Percentiles rank a stretch among this genome's conserved stretches.
Evolutionary conservation across 2,329 filamentous ascomycete genomes (phyloP).

Genomic region (Colletotrichum cuscutae): DNA sequence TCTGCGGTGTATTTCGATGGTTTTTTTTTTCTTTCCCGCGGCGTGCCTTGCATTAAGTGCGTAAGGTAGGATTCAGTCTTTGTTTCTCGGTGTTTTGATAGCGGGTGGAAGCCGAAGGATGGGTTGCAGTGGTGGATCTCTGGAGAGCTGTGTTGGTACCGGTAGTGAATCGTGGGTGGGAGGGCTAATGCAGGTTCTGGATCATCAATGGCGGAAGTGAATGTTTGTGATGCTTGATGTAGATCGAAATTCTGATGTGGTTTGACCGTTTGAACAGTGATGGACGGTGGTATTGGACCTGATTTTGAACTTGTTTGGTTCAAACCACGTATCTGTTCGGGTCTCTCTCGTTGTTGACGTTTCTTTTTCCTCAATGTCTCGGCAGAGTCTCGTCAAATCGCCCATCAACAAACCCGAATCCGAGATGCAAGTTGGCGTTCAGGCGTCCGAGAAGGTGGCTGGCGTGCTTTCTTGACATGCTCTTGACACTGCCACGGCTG

Average conservation of each 20-base stretch:
- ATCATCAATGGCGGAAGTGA: not conserved
- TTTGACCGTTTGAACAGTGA: not conserved
- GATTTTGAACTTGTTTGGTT: not conserved
- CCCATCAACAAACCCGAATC: too few relatives aligned
- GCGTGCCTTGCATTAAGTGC: conserved; percentile 8
- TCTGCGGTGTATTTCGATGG: not conserved
- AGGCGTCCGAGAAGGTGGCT: not conserved
- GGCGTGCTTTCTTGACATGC: not conserved
- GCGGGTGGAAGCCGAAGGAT: not conserved
- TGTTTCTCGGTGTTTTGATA: not conserved
- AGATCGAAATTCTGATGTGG: not conserved
- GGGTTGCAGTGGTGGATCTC: not conserved
- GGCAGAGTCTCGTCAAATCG: not conserved
- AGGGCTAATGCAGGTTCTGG: not conserved
- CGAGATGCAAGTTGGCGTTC: not conserved
- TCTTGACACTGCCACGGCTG: not conserved
- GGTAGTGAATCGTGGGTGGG: too few relatives aligned
- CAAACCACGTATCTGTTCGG: not conserved
- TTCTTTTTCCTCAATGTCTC: not conserved
- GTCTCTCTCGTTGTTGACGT: not conserved
- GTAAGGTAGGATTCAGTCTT: not conserved
- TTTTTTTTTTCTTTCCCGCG: too few relatives aligned
- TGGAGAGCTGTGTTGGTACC: not conserved
- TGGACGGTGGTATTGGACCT: not conserved
- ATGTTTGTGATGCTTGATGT: not conserved